Conservation (phyloP, 2,329 filamentous ascomycete species). For the Apiospora kogelbergensis region DNA sequence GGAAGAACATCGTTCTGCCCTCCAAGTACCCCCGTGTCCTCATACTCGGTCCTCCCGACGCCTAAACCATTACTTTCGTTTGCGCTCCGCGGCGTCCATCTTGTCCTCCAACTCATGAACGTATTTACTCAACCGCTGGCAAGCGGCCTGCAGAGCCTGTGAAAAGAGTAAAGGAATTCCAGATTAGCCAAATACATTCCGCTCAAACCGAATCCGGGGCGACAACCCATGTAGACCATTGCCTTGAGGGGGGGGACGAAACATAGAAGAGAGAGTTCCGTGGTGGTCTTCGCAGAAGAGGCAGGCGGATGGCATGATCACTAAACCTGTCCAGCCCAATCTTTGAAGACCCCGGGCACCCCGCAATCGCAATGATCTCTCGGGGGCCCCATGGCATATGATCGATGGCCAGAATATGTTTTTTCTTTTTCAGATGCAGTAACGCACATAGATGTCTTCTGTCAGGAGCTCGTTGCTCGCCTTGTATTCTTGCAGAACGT, state of each 20-base stretch:
- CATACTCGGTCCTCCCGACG: not conserved
- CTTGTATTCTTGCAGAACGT: constrained; percentile 91
- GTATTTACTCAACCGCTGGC: constrained; percentile 82
- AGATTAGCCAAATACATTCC: constrained; percentile 1
- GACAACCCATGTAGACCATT: not conserved
- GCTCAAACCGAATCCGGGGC: not conserved
- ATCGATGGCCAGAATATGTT: constrained; percentile 21
- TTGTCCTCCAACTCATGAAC: constrained; percentile 80
- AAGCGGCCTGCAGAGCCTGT: constrained; percentile 83
- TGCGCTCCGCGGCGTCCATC: constrained; percentile 63
- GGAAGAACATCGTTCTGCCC: not conserved
- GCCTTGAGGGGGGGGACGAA: not conserved
- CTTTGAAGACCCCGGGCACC: not conserved
- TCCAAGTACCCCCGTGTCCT: not conserved
- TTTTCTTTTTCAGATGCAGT: constrained; percentile 36
- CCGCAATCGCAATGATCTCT: constrained; percentile 14
- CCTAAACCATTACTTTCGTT: constrained; percentile 56
- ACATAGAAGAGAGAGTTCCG: not conserved
- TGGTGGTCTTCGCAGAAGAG: not conserved
- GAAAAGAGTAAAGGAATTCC: not conserved
- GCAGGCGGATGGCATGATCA: not conserved
- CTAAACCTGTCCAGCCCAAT: not conserved
- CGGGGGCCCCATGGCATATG: constrained; percentile 13
- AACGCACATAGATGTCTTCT: constrained; percentile 92
- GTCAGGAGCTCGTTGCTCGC: constrained; percentile 89